Percentiles rank a stretch among this genome's conserved stretches.
phyloP scores from a whole-genome alignment of 225 moss, liverwort and hornwort species.

The Straminergon stramineum region DNA sequence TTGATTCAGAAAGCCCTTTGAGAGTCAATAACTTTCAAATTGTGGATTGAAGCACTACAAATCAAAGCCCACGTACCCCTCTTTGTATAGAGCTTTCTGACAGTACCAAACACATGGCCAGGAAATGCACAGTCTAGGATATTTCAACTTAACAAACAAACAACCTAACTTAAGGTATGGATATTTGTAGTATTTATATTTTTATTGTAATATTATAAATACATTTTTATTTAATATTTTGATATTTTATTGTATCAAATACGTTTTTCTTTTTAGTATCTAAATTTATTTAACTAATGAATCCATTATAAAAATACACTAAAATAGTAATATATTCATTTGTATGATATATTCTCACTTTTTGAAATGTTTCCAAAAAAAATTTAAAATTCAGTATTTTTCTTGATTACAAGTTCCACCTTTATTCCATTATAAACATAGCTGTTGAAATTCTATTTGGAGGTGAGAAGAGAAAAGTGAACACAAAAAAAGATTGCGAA shows the following conservation, averaged over 20 bases:
- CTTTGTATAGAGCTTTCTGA: too few species aligned
- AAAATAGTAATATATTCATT: background rate
- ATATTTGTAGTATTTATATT: background rate
- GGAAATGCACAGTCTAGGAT: too few species aligned
- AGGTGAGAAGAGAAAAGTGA: background rate
- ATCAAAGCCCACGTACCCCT: too few species aligned
- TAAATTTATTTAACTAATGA: background rate
- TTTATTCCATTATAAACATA: background rate
- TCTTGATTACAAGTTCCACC: background rate
- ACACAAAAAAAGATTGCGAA: background rate
- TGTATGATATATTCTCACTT: fast-evolving
- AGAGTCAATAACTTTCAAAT: too few species aligned
- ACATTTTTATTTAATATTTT: background rate
- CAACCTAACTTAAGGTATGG: too few species aligned
- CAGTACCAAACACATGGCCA: too few species aligned
- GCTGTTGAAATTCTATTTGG: background rate
- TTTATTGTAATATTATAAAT: background rate
- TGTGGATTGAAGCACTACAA: too few species aligned
- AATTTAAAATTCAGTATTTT: background rate
- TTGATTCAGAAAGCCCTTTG: too few species aligned
- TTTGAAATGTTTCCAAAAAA: background rate
- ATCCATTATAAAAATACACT: background rate
- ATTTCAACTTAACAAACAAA: too few species aligned
- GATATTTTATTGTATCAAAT: background rate
- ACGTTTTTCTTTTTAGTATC: background rate